These are phyloP conservation scores for Candida sakaeoensis DNA, from an alignment of 805 yeast species.

Conservation along the genomic window DNA sequence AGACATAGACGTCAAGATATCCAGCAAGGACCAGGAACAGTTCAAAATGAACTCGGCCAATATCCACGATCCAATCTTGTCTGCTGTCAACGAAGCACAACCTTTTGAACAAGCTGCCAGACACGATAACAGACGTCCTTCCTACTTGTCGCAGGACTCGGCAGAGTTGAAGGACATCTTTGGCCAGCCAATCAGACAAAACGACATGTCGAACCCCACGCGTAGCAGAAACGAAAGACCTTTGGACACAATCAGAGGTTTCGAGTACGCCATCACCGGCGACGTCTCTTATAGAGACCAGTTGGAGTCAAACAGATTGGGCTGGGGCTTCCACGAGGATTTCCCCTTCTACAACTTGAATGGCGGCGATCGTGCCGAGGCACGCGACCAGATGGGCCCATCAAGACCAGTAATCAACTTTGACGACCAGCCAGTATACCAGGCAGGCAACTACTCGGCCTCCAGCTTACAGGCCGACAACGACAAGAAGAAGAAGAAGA, in stretches of 20 bases:
- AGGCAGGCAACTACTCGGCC: constrained; percentile 62
- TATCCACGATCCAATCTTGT: constrained; percentile 77
- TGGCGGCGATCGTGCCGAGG: constrained; percentile 20
- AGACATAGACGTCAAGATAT: constrained; percentile 24
- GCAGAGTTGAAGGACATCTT: constrained; percentile 72
- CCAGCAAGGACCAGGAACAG: constrained; percentile 27
- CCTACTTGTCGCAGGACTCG: constrained; percentile 45
- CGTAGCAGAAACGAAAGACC: constrained; percentile 94
- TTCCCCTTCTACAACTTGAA: constrained; percentile 52
- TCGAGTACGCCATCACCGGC: constrained; percentile 92
- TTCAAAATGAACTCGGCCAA: constrained; percentile 64
- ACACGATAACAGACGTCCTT: constrained; percentile 34
- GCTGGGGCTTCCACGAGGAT: constrained; percentile 84
- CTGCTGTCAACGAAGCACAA: constrained; percentile 92
- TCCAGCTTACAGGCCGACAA: constrained; percentile 32
- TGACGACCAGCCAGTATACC: constrained; percentile 41
- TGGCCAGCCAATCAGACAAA: constrained; percentile 72
- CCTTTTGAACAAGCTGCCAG: constrained; percentile 70
- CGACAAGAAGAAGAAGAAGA: constrained; percentile 47
- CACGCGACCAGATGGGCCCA: constrained; percentile 22
- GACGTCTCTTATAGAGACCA: constrained; percentile 76
- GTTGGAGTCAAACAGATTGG: constrained; percentile 71
- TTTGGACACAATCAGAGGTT: constrained; percentile 87
- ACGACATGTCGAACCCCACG: constrained; percentile 91
- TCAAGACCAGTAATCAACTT: constrained; percentile 40